Evolutionary conservation across 306 rosid species (phyloP), one percentile per base, ranked within the genome.

Genomic region (Castanea mollissima): DNA sequence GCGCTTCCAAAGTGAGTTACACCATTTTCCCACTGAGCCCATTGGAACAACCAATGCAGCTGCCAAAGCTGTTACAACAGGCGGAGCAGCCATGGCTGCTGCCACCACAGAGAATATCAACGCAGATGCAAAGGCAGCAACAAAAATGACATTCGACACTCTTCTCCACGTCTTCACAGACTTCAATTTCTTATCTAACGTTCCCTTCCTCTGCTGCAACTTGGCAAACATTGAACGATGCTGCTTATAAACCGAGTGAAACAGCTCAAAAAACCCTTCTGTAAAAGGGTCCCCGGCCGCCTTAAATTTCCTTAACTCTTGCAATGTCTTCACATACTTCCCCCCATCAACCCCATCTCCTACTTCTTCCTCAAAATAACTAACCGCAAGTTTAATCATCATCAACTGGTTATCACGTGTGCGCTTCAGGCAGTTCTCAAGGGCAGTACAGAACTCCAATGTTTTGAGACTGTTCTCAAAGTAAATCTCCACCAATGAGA

Each of bases 21-120:
- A 91, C 99, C 98, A 95, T 84, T 92, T 95, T 72, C 99, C 99
- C 23, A 92, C 91, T 0, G 99, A 87, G 15, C 96, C 98, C 32
- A 95, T 71, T 0, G 98, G 97, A 80, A 95, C 89, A 67, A 93
- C 81, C 85, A 95, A 59, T 58, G 96, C 96, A 29, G 87, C 91
- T 1, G 91, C 91, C 79, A 95, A 32, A 46, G 99, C 98, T 12
- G 88, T 84, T 5, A 91, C 82, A 49, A 95, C 86, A 0, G 99
- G 97, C 0, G 98, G 97, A 12, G 97, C 96, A 71, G 94, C 82
- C 44, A 95, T 34, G 18, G 98, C 97, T 44, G 95, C 98, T 18
- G 98, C 99, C 77, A 95, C 99, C 67, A 91, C 96, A 0, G 99
- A 90, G 75, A 93, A 91, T 46, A 95, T 88, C 86, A 95, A 74